Evolutionary conservation across 768 basidiomycete genomes (phyloP).

Genomic region (Suillus sp.): DNA sequence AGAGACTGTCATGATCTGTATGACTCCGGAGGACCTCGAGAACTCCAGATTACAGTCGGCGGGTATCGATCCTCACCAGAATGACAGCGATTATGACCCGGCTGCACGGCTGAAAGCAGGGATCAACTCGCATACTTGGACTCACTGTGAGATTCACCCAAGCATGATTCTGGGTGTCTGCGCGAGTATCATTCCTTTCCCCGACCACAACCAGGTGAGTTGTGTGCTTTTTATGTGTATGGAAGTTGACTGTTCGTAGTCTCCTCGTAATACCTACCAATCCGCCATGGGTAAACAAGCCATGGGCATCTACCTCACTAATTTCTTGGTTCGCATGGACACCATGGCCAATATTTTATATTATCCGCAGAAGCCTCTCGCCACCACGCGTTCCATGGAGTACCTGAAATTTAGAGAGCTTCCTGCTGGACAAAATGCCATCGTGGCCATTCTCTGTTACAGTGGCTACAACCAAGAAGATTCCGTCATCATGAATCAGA

Average conservation of each 20-base stretch:
- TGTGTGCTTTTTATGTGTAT: conserved; percentile 1
- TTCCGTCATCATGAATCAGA: conserved; percentile 99
- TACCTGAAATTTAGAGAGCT: conserved; percentile 98
- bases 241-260: conserved; percentile 48
- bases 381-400: conserved; percentile 99
- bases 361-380: conserved; percentile 98
- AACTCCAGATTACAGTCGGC: conserved; percentile 69
- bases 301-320: conserved; percentile 98
- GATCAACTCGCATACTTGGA: conserved; percentile 89
- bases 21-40: conserved; percentile 96
- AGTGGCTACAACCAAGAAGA: conserved; percentile 99
- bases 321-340: conserved; percentile 98
- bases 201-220: conserved; percentile 96
- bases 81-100: conserved; percentile 78
- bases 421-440: conserved; percentile 98
- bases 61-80: conserved; percentile 57
- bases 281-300: conserved; percentile 99
- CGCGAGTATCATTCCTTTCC: conserved; percentile 99
- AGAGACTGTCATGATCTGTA: conserved; percentile 99
- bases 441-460: conserved; percentile 97
- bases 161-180: conserved; percentile 99
- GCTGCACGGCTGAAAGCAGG: conserved; percentile 86
- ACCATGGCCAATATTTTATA: conserved; percentile 99
- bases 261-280: conserved; percentile 99
- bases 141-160: conserved; percentile 99